phyloP scores from a whole-genome alignment of 2,329 filamentous ascomycete species.

The Aspergillus glaucus region DNA sequence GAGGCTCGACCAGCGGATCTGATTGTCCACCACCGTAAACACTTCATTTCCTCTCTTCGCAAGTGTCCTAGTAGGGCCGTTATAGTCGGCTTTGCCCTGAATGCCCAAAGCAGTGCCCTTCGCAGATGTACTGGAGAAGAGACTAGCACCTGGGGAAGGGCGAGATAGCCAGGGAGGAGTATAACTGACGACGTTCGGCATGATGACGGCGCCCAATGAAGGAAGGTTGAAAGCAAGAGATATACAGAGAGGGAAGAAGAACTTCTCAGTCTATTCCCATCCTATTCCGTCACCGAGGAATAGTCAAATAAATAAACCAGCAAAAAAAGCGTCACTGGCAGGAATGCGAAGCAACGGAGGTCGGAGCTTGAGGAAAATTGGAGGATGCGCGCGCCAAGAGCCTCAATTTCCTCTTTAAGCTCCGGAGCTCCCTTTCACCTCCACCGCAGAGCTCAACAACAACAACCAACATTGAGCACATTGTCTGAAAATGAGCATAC shows the following conservation, averaged over 20 bases:
- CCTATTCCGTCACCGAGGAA: neutral
- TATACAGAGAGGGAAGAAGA: neutral
- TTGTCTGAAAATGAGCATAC: neutral
- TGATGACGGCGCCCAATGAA: constrained; percentile 35
- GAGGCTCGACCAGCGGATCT: constrained; percentile 88
- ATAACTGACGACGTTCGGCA: constrained; percentile 82
- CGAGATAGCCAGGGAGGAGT: constrained; percentile 81
- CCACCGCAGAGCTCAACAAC: neutral
- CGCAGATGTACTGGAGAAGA: constrained; percentile 59
- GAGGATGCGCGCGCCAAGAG: neutral
- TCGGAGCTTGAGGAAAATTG: neutral
- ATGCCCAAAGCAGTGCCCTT: constrained; percentile 27
- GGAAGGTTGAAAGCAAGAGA: constrained; percentile 2
- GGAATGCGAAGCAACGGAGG: neutral
- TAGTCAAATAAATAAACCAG: neutral
- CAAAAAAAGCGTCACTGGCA: neutral
- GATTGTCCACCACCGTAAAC: constrained; percentile 80
- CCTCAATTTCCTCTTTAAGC: neutral
- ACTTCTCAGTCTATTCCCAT: neutral
- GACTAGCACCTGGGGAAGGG: constrained; percentile 66
- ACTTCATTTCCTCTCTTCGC: constrained; percentile 78
- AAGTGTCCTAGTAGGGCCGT: constrained; percentile 56
- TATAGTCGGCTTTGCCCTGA: constrained; percentile 16
- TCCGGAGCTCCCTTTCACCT: neutral
- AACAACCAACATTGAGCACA: neutral